Evolutionary conservation across 1,139 yeast genomes (phyloP), one percentile per base, ranked within the genome.

Genomic region (Pichia sp.): DNA sequence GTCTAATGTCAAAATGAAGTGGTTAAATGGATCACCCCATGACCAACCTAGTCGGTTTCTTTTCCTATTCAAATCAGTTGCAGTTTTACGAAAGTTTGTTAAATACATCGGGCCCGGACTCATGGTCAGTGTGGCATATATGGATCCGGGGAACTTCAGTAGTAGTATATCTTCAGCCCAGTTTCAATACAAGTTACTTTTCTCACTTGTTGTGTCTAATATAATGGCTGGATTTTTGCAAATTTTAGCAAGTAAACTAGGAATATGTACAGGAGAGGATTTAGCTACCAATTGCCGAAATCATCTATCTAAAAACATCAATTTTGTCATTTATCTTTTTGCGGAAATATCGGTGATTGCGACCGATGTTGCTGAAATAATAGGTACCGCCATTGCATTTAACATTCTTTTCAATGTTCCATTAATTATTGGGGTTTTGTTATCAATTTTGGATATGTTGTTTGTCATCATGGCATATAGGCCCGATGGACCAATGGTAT

Each of bases 131-230:
- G 97, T 92, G 43, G 95, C 97, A 0, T 92, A 90, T 60, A 86
- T 92, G 85, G 98, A 92, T 59, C 97, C 98, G 1, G 98, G 98
- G 2, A 92, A 92, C 65, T 92, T 90, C 65, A 83, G 96, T 33
- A 87, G 97, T 3, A 92, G 95, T 36, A 96, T 92, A 32, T 83
- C 96, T 5, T 88, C 95, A 16, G 81, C 84, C 42, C 60, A 59
- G 40, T 90, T 82, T 64, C 80, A 85, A 61, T 92, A 86, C 65
- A 81, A 85, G 55, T 71, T 92, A 46, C 67, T 92, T 31, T 92
- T 92, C 60, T 80, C 87, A 45, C 78, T 92, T 9, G 72, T 88
- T 44, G 64, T 90, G 31, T 83, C 96, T 27, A 92, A 90, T 61
- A 69, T 92, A 49, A 78, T 92, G 63, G 98, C 97, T 2, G 84